A percentile compares a stretch with the other conserved stretches of the same genome.
Conservation (phyloP, 208 protist genomes). For the Leptomonas pyrrhocoris region DNA sequence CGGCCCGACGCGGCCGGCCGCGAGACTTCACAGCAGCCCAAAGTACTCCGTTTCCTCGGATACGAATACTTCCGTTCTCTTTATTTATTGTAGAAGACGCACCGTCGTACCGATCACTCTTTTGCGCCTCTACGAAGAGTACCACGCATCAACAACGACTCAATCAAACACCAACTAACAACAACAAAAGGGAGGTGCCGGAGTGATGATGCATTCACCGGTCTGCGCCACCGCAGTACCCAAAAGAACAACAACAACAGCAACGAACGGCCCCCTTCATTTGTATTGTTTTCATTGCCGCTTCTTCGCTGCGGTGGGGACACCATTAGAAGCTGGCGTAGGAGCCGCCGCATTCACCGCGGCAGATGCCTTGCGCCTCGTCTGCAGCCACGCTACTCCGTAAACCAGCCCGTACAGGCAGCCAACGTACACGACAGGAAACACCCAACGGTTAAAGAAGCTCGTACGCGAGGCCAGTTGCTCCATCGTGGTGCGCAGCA, state of each 20-base stretch:
- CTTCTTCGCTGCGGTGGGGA: conserved; percentile 13
- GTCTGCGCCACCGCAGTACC: too few relatives aligned
- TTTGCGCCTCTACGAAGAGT: too few relatives aligned
- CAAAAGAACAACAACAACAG: not conserved
- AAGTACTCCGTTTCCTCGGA: too few relatives aligned
- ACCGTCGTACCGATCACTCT: too few relatives aligned
- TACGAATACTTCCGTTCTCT: too few relatives aligned
- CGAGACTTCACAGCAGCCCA: too few relatives aligned
- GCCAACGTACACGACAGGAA: conserved; percentile 40
- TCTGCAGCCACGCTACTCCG: conserved; percentile 13
- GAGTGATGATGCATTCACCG: too few relatives aligned
- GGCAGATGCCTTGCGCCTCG: conserved; percentile 7
- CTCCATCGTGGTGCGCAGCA: conserved; percentile 3
- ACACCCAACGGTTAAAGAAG: conserved; percentile 44
- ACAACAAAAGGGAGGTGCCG: too few relatives aligned
- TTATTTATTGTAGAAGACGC: too few relatives aligned
- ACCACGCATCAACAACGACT: too few relatives aligned
- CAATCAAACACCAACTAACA: too few relatives aligned
- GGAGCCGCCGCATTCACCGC: not conserved
- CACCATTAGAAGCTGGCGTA: not conserved
- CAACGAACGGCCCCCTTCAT: not conserved
- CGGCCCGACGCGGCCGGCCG: too few relatives aligned
- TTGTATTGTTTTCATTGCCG: conserved; percentile 7
- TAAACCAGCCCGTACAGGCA: conserved; percentile 43
- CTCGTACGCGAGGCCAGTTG: conserved; percentile 29